phyloP scores from a whole-genome alignment of 78 protist genomes.

The Dictyostelium purpureum region DNA sequence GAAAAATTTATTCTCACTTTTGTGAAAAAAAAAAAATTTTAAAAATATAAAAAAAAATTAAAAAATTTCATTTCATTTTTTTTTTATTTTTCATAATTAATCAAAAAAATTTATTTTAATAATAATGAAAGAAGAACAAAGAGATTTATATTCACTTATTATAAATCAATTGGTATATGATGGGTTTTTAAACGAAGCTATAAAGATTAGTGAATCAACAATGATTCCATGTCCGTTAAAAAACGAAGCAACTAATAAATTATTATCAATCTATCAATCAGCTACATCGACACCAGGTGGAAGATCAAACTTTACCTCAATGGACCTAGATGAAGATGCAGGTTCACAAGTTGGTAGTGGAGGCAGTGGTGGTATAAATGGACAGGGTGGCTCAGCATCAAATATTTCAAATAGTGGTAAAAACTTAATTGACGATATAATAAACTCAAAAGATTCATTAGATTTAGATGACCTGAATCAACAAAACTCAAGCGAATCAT shows the following conservation, averaged over 20 bases:
- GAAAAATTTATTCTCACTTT: no score
- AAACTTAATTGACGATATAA: conserved; percentile 24
- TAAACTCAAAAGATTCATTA: neutral
- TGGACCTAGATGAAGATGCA: conserved; percentile 27
- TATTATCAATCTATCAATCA: conserved; percentile 21
- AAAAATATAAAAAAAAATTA: no score
- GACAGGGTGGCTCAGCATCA: neutral
- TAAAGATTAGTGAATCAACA: conserved; percentile 68
- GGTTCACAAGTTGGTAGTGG: neutral
- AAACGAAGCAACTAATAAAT: conserved; percentile 36
- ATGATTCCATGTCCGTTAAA: conserved; percentile 69
- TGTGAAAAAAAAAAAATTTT: no score
- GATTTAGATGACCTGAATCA: neutral
- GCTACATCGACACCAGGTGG: neutral
- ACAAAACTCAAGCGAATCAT: neutral
- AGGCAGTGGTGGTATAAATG: conserved; percentile 3
- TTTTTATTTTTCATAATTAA: neutral
- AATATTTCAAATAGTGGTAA: neutral
- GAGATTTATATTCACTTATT: conserved; percentile 73
- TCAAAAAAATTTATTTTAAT: neutral
- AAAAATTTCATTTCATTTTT: neutral
- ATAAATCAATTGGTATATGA: conserved; percentile 77
- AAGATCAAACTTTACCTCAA: neutral
- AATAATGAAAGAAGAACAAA: conserved; percentile 74
- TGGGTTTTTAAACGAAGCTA: conserved; percentile 74